Evolutionary conservation across 805 yeast genomes (phyloP), one percentile per base, ranked within the genome.

Genomic region (Schwanniomyces polymorphus): DNA sequence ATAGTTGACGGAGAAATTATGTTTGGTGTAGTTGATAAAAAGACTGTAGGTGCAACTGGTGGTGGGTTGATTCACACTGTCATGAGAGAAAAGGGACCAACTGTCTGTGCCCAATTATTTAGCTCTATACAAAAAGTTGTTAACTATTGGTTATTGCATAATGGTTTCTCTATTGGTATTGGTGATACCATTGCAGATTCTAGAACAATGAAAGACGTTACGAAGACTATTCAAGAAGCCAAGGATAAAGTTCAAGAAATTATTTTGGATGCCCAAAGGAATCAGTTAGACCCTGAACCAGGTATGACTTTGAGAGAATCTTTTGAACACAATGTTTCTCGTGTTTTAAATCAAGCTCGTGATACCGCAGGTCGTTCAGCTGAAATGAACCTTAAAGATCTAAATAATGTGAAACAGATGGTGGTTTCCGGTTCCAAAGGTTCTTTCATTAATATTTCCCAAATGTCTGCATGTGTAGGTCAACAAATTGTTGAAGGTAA

Each of bases 241-340:
- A 95, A 95, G 68, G 81, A 80, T 40, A 90, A 92, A 74, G 99
- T 94, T 34, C 97, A 92, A 64, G 94, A 88, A 59, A 92, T 92
- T 45, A 92, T 94, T 50, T 72, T 81, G 57, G 96, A 90, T 63
- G 99, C 98, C 2, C 98, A 94, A 66, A 85, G 81, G 39, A 92
- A 94, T 63, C 76, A 78, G 50, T 76, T 94, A 56, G 89, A 90
- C 37, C 97, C 97, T 27, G 97, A 94, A 65, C 98, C 97, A 27
- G 99, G 99, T 86, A 94, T 94, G 99, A 94, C 99, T 2, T 78
- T 94, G 57, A 86, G 99, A 74, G 99, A 94, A 70, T 91, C 98
- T 16, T 94, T 94, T 61, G 99, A 94, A 75, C 97, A 91, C 70
- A 91, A 91, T 60, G 99, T 94, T 41, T 89, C 96, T 40, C 87